These are phyloP conservation scores for Fusarium coicis DNA, from an alignment of 2,329 filamentous ascomycete species.

Conservation along the genomic window DNA sequence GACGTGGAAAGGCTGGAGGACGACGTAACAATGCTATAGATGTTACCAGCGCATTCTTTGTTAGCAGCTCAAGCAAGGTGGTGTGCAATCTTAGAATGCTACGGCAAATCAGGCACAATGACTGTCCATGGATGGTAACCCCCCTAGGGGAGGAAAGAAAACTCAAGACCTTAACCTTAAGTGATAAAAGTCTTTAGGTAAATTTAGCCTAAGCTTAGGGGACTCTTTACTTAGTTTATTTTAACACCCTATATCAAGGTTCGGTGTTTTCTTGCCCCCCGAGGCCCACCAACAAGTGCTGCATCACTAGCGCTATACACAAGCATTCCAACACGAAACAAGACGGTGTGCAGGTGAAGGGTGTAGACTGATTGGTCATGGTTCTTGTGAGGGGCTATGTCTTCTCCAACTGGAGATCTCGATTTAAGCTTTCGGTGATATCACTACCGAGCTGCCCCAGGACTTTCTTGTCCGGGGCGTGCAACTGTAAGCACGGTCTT, in stretches of 20 bases:
- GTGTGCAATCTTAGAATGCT: background rate
- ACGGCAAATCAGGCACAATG: background rate
- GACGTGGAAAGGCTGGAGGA: background rate
- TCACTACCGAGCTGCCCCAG: constrained; percentile 1
- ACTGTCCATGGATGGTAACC: constrained; percentile 7
- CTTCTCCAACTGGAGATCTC: constrained; percentile 10
- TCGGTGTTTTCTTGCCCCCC: too few relatives aligned
- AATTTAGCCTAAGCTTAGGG: too few relatives aligned
- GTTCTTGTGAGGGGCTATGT: constrained; percentile 16
- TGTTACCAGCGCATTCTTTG: background rate
- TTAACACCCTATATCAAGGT: too few relatives aligned
- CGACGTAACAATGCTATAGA: background rate
- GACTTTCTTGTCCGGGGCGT: constrained; percentile 25
- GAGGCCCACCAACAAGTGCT: constrained; percentile 2
- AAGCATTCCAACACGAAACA: constrained; percentile 11
- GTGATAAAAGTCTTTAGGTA: too few relatives aligned
- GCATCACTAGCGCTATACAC: constrained; percentile 26
- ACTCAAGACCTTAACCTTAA: too few relatives aligned
- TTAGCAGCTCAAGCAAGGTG: background rate
- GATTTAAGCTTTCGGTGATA: constrained; percentile 28
- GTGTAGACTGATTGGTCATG: constrained; percentile 23
- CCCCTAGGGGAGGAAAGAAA: background rate
- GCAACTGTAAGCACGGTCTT: background rate
- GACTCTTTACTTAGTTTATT: too few relatives aligned
- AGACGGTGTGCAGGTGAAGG: background rate